Evolutionary conservation across 1,284 basidiomycete species (phyloP), one percentile per base, ranked within the genome.

Genomic region (Phellopilus nigrolimitatus): DNA sequence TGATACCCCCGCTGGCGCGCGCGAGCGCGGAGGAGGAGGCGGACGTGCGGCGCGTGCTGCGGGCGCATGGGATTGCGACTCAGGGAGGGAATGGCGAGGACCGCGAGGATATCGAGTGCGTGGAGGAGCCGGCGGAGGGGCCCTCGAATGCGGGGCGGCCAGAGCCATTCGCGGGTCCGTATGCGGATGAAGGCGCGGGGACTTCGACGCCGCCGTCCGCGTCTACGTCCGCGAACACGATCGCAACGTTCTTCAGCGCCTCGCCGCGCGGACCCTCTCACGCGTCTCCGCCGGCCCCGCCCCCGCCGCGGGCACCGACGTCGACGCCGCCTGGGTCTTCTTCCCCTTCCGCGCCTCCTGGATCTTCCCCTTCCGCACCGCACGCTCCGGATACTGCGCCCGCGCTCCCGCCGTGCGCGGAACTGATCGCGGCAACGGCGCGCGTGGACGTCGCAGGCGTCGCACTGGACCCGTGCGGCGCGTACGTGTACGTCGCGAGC

Each of bases 401-500:
- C 25, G 25, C 39, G 28, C 50, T 49, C 30, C 55, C 48, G 25
- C 56, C 56, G 57, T 57, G 43, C 54, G 31, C 36, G 40, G 56
- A 44, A n/a, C 46, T 54, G 15, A 58, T 53, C 17, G 51, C 31
- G 39, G 53, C 42, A 52, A 47, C 48, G 51, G 25, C 47, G 31
- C 58, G 19, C 59, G 62, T 80, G 43, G 82, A 90, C 61, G 68
- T 89, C 42, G 84, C 84, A 0, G 87, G 87, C 7, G 70, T 79
- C 43, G 86, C 85, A 59, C 89, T 89, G 60, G 87, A 89, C 64
- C 84, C 85, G 12, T 70, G 64, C 24, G 87, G 87, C 3, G 71
- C 74, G 57, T 73, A 70, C 60, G 66, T 90, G 51, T 90, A 90
- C 61, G 84, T 83, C 37, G 84, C 80, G 27, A 78, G 78, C 39